These are phyloP conservation scores for Casuarina equisetifolia DNA, from an alignment of 306 rosid genomes.

Conservation along the genomic window DNA sequence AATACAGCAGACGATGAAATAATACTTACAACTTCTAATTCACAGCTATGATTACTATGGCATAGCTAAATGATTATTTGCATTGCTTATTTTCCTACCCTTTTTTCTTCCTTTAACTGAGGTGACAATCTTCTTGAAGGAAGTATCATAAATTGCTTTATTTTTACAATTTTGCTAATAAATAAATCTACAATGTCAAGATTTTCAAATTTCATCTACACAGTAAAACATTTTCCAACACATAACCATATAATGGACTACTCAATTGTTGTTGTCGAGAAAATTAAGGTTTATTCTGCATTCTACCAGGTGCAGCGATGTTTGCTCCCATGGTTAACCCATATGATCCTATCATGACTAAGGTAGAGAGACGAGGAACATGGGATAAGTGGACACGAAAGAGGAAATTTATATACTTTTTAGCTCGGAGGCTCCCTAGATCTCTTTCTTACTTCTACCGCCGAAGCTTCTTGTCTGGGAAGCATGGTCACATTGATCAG, in stretches of 20 bases:
- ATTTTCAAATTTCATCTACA: neutral
- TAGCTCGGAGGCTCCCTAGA: slow-evolving; percentile 69
- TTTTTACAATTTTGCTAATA: neutral
- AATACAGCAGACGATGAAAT: neutral
- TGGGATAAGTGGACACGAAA: slow-evolving; percentile 76
- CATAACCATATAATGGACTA: neutral
- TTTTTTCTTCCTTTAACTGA: neutral
- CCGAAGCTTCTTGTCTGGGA: slow-evolving; percentile 86
- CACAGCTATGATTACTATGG: neutral
- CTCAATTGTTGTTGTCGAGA: neutral
- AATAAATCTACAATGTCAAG: neutral
- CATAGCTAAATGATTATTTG: neutral
- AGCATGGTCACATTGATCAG: slow-evolving; percentile 78
- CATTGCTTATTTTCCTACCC: neutral
- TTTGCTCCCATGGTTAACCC: slow-evolving; percentile 96
- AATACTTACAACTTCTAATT: neutral
- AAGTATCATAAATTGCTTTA: neutral
- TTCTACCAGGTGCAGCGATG: slow-evolving; percentile 82
- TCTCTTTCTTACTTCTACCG: slow-evolving; percentile 66
- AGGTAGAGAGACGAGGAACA: slow-evolving; percentile 75
- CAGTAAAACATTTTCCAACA: neutral
- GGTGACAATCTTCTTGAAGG: neutral
- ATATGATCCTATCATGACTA: slow-evolving; percentile 72
- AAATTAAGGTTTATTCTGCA: neutral
- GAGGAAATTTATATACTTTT: slow-evolving; percentile 65